phyloP scores from a whole-genome alignment of 2,329 filamentous ascomycete species.

The Trichophyton schoenleinii region DNA sequence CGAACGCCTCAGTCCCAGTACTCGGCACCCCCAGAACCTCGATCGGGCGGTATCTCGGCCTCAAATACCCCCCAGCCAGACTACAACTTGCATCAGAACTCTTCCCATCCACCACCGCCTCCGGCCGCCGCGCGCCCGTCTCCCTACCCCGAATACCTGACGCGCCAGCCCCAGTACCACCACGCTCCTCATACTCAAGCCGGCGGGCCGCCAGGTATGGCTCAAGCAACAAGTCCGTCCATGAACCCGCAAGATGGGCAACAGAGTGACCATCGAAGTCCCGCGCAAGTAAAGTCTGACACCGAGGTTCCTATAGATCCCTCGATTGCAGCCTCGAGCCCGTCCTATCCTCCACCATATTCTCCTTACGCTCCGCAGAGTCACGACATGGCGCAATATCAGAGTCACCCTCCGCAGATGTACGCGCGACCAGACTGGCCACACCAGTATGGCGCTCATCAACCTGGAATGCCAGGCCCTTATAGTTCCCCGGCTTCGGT shows the following conservation, averaged over 20 bases:
- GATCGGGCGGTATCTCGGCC: slow-evolving; percentile 58
- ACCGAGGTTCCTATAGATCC: slow-evolving; percentile 97
- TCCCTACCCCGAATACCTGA: slow-evolving; percentile 69
- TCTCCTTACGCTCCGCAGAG: slow-evolving; percentile 70
- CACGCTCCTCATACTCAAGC: slow-evolving; percentile 56
- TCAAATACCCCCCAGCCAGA: slow-evolving; percentile 79
- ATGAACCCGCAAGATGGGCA: slow-evolving; percentile 61
- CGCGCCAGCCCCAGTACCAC: slow-evolving; percentile 62
- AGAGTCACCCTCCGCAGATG: slow-evolving; percentile 38
- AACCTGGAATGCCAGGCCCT: slow-evolving; percentile 32
- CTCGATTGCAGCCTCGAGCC: slow-evolving; percentile 85
- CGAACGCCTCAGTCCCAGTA: slow-evolving; percentile 48
- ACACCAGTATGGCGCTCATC: slow-evolving; percentile 34
- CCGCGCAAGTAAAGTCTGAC: slow-evolving; percentile 75
- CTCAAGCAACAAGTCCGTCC: slow-evolving; percentile 98
- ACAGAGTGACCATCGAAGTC: slow-evolving; percentile 58
- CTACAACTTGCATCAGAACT: slow-evolving; percentile 64
- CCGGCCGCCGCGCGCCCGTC: slow-evolving; percentile 11
- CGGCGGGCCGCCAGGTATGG: slow-evolving; percentile 78
- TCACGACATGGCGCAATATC: slow-evolving; percentile 72
- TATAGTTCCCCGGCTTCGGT: slow-evolving; percentile 44
- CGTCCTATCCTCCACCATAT: slow-evolving; percentile 76
- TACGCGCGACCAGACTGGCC: slow-evolving; percentile 37
- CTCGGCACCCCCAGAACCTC: slow-evolving; percentile 66
- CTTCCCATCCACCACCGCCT: slow-evolving; percentile 48